Evolutionary conservation across 2,329 filamentous ascomycete genomes (phyloP), one percentile per base, ranked within the genome.

Genomic region (Nemania sp.): DNA sequence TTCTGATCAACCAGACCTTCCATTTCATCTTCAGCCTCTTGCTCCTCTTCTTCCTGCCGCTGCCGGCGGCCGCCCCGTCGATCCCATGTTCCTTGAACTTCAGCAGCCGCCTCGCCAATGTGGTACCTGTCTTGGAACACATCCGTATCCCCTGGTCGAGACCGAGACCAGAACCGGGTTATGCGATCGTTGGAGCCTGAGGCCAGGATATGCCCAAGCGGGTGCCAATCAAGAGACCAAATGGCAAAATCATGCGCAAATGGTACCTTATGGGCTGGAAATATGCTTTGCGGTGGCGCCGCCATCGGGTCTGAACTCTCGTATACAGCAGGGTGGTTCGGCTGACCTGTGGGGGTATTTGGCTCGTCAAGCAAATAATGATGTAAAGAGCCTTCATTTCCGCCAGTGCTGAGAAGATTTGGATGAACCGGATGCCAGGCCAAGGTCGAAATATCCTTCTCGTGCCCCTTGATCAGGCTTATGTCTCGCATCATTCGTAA

Each of bases 401-500:
- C 91, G 54, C 92, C 94, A 0, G 93, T 97, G 49, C 89, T 94
- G 28, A 99, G 83, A 36, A 99, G 78, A 52, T 90, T 91, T 49
- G 90, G 83, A 70, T 97, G 94, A 47, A 96, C 83, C 0, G 94
- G 94, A 72, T 99, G 94, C 91, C 93, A 99, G 3, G 90, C 81
- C 45, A 99, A 75, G 1, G 91, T 95, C 11, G 91, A 93, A 56
- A 99, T 90, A 62, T 97, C 94, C 73, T 97, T 97, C 64, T 97
- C 92, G 69, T 97, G 92, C 6, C 94, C 94, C 63, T 93, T 89
- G 19, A 99, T 82, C 41, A 97, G 83, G 64, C 91, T 90, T 51
- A 97, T 92, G 70, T 99, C 94, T 59, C 94, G 89, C 94, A 99
- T 97, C 89, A 96, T 96, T 43, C 94, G 86, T 51, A 99, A 80